A percentile compares a stretch with the other conserved stretches of the same genome.
phyloP scores from a whole-genome alignment of 805 yeast species.

The Candida succiphila region DNA sequence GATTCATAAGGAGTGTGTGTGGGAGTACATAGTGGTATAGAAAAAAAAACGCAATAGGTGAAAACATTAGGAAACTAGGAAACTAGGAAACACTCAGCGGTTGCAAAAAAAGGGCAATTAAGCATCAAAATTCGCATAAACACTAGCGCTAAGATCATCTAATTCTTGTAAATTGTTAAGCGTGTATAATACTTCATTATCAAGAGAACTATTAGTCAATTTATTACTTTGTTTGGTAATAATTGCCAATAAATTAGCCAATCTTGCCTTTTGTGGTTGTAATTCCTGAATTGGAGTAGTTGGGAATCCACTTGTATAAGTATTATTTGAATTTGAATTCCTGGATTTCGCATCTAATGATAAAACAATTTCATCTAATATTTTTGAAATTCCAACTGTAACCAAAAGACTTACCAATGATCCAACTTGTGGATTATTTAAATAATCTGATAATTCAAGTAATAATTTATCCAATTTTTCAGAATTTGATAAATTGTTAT shows the following conservation, averaged over 20 bases:
- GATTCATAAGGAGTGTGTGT: too few species aligned
- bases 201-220: slow-evolving; percentile 19
- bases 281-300: not conserved
- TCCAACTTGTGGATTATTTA: slow-evolving; percentile 15
- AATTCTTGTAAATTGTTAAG: slow-evolving; percentile 51
- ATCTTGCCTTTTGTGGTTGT: slow-evolving; percentile 25
- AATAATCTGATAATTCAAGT: slow-evolving; percentile 19
- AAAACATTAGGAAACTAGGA: too few species aligned
- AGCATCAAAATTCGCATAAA: slow-evolving; percentile 64
- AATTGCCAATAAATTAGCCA: slow-evolving; percentile 65
- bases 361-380: slow-evolving; percentile 33
- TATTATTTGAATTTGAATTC: slow-evolving; percentile 4
- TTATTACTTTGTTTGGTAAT: slow-evolving; percentile 51
- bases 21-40: too few species aligned
- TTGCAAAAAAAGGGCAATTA: too few species aligned
- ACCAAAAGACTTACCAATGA: slow-evolving; percentile 28
- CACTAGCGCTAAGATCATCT: slow-evolving; percentile 83
- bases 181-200: slow-evolving; percentile 20
- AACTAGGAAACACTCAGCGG: too few species aligned
- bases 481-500: slow-evolving; percentile 13
- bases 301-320: slow-evolving; percentile 3
- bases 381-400: slow-evolving; percentile 32
- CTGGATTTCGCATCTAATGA: slow-evolving; percentile 5
- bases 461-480: slow-evolving; percentile 19
- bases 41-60: too few species aligned